phyloP scores from a whole-genome alignment of 108 stramenopile species.

The Cyclostephanos invisitatus region DNA sequence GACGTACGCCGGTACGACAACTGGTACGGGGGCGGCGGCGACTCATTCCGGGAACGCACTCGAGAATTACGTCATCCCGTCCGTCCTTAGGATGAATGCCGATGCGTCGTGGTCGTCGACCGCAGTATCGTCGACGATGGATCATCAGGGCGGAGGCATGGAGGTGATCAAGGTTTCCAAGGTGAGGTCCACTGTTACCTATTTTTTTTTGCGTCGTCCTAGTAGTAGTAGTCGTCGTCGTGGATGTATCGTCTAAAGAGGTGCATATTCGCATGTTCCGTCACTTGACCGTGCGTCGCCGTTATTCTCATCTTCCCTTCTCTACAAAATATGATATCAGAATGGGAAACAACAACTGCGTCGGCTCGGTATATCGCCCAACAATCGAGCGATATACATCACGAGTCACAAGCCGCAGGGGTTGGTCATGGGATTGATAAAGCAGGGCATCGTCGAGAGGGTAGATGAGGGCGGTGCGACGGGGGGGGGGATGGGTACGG shows the following conservation, averaged over 20 bases:
- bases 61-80: constrained; percentile 34
- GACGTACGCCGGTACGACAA: too few relatives aligned
- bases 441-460: constrained; percentile 10
- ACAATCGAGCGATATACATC: constrained; percentile 65
- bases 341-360: constrained; percentile 74
- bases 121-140: too few relatives aligned
- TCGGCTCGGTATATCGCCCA: constrained; percentile 61
- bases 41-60: constrained; percentile 35
- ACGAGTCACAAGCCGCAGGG: constrained; percentile 52
- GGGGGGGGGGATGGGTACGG: neutral
- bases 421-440: constrained; percentile 45
- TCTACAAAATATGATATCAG: constrained; percentile 25
- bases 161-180: constrained; percentile 76
- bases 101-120: too few relatives aligned
- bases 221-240: constrained; percentile 7
- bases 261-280: too few relatives aligned
- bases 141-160: constrained; percentile 22
- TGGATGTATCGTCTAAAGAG: too few relatives aligned
- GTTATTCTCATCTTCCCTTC: neutral
- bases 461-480: neutral
- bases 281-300: too few relatives aligned
- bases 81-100: constrained; percentile 19
- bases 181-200: constrained; percentile 60
- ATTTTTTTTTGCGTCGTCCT: constrained; percentile 1
- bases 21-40: neutral